Evolutionary conservation across 2,329 filamentous ascomycete genomes (phyloP).

Genomic region (Ambrosiella cleistominuta): DNA sequence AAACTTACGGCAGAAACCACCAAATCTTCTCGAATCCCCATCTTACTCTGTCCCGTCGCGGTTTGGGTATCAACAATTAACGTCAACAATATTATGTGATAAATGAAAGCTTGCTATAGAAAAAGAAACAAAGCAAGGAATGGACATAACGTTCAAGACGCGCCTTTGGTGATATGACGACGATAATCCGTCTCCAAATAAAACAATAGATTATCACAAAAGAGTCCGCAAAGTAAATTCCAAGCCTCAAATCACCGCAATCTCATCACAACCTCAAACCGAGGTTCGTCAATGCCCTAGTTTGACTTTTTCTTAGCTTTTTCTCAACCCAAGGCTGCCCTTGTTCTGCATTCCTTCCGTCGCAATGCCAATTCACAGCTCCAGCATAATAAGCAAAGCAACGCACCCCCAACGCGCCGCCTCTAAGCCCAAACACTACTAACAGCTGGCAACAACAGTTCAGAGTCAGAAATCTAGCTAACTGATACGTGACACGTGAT

Average conservation of each 20-base stretch:
- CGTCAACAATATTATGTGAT: background rate
- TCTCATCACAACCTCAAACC: background rate
- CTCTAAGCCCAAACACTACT: background rate
- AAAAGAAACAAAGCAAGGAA: background rate
- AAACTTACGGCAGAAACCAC: conserved; percentile 57
- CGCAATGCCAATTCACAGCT: background rate
- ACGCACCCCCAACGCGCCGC: background rate
- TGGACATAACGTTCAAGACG: conserved; percentile 5
- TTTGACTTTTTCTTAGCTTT: background rate
- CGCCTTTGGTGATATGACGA: background rate
- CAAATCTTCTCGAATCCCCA: conserved; percentile 86
- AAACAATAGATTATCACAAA: background rate
- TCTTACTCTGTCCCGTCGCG: conserved; percentile 22
- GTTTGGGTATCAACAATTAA: background rate
- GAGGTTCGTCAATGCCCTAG: background rate
- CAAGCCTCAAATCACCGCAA: background rate
- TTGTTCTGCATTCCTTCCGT: background rate
- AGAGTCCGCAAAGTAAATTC: background rate
- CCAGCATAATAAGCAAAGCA: background rate
- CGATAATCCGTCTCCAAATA: background rate
- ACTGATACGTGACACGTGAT: background rate
- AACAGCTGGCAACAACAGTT: background rate
- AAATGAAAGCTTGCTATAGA: background rate
- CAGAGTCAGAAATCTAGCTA: background rate
- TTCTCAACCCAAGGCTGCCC: background rate